Percentiles rank a stretch among this genome's conserved stretches.
These are phyloP conservation scores for Mycotypha africana DNA, from an alignment of 371 early-diverging fungal species.

Conservation along the genomic window DNA sequence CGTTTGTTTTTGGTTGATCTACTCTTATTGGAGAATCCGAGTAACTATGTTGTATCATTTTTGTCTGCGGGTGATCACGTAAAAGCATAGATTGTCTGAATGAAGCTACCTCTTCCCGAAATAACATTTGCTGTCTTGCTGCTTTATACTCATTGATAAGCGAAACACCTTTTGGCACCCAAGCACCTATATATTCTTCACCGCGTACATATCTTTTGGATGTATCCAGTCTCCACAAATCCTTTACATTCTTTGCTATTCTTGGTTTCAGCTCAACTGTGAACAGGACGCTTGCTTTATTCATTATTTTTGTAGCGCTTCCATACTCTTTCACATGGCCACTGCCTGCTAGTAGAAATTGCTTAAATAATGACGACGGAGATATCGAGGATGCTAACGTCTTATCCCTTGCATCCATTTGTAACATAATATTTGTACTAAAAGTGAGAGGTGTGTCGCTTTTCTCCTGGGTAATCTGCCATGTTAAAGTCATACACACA, in stretches of 20 bases:
- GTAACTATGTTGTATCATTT: slow-evolving; percentile 10
- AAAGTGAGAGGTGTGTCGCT: slow-evolving; percentile 43
- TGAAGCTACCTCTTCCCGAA: slow-evolving; percentile 45
- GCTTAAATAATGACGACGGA: slow-evolving; percentile 27
- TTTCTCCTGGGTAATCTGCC: slow-evolving; percentile 47
- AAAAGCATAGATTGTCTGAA: slow-evolving; percentile 36
- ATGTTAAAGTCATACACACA: slow-evolving; percentile 44
- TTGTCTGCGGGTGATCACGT: slow-evolving; percentile 16
- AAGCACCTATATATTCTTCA: slow-evolving; percentile 70
- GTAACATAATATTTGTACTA: slow-evolving; percentile 49
- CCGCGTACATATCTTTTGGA: slow-evolving; percentile 82
- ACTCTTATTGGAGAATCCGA: neutral
- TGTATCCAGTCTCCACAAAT: slow-evolving; percentile 71
- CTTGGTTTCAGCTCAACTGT: slow-evolving; percentile 52
- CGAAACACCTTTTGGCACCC: slow-evolving; percentile 74
- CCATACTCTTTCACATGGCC: neutral
- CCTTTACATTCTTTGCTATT: slow-evolving; percentile 46
- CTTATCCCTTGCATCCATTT: slow-evolving; percentile 34
- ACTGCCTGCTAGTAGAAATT: slow-evolving; percentile 14
- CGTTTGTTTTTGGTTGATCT: neutral
- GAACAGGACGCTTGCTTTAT: slow-evolving; percentile 47
- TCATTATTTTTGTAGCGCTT: slow-evolving; percentile 9
- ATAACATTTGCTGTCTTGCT: slow-evolving; percentile 23
- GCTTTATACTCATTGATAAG: slow-evolving; percentile 57
- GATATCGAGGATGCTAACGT: slow-evolving; percentile 19